These are phyloP conservation scores for Rhodamnia rubescens DNA, from an alignment of 345 rosid genomes.

Conservation along the genomic window DNA sequence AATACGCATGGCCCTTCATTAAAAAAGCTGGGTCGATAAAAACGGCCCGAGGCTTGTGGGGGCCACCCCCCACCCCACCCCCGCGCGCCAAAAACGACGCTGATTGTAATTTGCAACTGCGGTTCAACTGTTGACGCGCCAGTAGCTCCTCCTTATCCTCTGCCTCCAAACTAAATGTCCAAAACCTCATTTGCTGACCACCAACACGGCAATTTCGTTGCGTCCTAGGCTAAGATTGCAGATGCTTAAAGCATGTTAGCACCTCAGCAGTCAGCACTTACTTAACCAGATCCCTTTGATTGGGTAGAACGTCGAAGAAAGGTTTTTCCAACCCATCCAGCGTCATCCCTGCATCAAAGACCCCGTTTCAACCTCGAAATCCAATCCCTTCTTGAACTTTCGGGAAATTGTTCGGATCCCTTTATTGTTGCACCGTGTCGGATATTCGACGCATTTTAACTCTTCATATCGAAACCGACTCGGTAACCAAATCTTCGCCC, in stretches of 20 bases:
- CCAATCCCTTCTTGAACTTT: accelerated
- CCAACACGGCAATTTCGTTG: background rate
- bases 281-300: background rate
- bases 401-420: background rate
- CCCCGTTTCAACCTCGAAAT: background rate
- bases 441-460: too few relatives aligned
- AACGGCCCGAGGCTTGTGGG: too few relatives aligned
- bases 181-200: background rate
- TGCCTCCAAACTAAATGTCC: background rate
- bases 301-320: background rate
- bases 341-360: too few relatives aligned
- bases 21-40: background rate
- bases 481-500: background rate
- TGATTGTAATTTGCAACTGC: background rate
- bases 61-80: too few relatives aligned
- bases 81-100: too few relatives aligned
- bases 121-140: background rate
- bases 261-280: too few relatives aligned
- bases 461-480: background rate
- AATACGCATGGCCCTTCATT: background rate
- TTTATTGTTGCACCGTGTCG: background rate
- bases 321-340: background rate
- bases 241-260: background rate
- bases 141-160: background rate
- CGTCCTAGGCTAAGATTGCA: background rate